Base-by-base conservation (phyloP, 192 early-diverging fungal genomes). In the Chytriomyces confervae region DNA sequence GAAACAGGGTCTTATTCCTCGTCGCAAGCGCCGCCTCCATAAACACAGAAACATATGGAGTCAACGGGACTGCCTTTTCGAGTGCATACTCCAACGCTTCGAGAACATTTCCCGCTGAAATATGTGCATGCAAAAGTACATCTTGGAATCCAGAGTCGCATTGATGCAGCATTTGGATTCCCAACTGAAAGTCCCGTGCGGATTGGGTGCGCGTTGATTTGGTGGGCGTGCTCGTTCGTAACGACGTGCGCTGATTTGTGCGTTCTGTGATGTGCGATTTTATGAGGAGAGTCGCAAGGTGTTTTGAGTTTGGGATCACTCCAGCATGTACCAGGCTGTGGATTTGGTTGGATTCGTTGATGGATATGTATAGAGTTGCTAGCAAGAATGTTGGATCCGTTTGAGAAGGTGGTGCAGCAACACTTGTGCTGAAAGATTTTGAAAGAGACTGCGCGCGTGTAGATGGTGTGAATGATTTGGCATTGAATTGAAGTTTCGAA, bases 71-170 rank as follows among this genome's bases (percentile, higher is more conserved):
- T 7, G 49, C 65, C 10, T 64, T 50, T 23, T 72, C 47, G 9
- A 75, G 45, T 2, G 86, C 82, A 62, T 78, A 79, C 13, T 74
- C 60, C 18, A 87, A 43, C 9, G 86, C 86, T 10, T 85, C 82
- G 27, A 85, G 62, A n/a, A 82, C 24, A 80, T 84, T 75, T 61
- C 80, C 82, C 7, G 66, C 11, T 7, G 20, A 5, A 4, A 83
- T 20, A n/a, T 81, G 62, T 11, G 65, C 72, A 11, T 78, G 79
- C n/a, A 80, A 61, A 36, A 83, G 80, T 6, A 76, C 77, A 6
- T 75, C 66, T 50, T 80, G 43, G 24, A 66, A 60, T 7, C 68
- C 74, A 36, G 36, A 36, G 36, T 36, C 36, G 6, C 84, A 48
- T 13, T 79, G 69, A 29, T 77, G 69, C 43, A 85, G 67, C 78